A percentile compares a stretch with the other conserved stretches of the same genome.
Conservation (phyloP, 2,329 filamentous ascomycete species). For the Thelonectria rubi region DNA sequence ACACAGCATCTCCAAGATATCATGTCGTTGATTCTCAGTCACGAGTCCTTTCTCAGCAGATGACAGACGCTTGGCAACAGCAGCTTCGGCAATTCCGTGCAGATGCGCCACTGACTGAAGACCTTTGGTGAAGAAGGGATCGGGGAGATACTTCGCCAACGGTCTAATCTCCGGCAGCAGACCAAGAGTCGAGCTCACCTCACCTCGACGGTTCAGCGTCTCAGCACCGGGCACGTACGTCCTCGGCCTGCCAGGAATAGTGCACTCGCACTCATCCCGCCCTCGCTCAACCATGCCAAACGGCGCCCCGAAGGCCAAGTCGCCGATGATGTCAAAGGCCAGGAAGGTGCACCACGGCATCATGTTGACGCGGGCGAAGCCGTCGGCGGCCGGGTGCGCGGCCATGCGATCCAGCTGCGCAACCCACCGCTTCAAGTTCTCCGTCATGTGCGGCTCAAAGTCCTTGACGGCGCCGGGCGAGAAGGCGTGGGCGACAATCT, state of each 20-base stretch:
- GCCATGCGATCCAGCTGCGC: constrained; percentile 21
- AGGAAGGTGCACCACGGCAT: constrained; percentile 30
- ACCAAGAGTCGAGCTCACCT: constrained; percentile 28
- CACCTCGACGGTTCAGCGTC: constrained; percentile 26
- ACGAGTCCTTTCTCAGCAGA: constrained; percentile 5
- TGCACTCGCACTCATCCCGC: constrained; percentile 24
- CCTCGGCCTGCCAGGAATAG: constrained; percentile 15
- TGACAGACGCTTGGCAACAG: constrained; percentile 15
- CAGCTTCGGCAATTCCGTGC: constrained; percentile 22
- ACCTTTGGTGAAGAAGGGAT: constrained; percentile 28
- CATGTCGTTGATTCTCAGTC: constrained; percentile 6
- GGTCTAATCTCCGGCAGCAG: constrained; percentile 18
- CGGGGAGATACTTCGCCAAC: constrained; percentile 25
- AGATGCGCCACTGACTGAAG: constrained; percentile 25
- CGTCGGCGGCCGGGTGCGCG: constrained; percentile 1
- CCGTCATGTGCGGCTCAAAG: constrained; percentile 24
- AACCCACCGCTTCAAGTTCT: constrained; percentile 22
- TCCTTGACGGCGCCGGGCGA: constrained; percentile 17
- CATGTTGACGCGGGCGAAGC: constrained; percentile 21
- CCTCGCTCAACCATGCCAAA: constrained; percentile 28
- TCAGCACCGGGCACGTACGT: constrained; percentile 25
- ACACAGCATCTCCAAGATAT: constrained; percentile 25
- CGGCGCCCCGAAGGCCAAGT: constrained; percentile 28
- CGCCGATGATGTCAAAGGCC: constrained; percentile 29
- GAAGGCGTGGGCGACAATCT: constrained; percentile 24